phyloP scores from a whole-genome alignment of 768 basidiomycete genomes.

The Pleurotus ostreatus region DNA sequence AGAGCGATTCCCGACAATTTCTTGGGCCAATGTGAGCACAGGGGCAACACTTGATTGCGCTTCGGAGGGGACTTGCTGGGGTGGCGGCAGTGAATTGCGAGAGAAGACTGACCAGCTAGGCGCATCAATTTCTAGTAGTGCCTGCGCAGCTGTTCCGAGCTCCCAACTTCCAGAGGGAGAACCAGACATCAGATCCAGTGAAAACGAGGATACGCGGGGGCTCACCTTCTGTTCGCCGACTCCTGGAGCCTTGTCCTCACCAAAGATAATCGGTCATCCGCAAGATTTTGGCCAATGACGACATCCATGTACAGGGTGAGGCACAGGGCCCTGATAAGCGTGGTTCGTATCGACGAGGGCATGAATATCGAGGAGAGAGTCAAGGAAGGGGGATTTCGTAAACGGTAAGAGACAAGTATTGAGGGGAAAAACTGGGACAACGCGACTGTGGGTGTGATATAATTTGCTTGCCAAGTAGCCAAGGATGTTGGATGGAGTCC shows the following conservation, averaged over 20 bases:
- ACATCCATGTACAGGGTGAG: not conserved
- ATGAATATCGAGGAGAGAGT: not conserved
- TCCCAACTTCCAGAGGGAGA: conserved; percentile 39
- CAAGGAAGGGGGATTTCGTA: not conserved
- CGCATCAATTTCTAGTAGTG: conserved; percentile 42
- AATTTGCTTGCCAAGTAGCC: not conserved
- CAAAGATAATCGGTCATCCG: not conserved
- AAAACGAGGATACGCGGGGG: not conserved
- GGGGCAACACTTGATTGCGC: conserved; percentile 36
- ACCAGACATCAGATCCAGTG: not conserved
- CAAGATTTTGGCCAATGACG: conserved; percentile 1
- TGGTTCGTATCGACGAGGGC: not conserved
- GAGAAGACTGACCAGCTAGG: conserved; percentile 40
- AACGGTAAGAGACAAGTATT: not conserved
- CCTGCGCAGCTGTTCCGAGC: conserved; percentile 49
- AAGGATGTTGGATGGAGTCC: not conserved
- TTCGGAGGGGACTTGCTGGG: conserved; percentile 23
- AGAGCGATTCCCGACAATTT: conserved; percentile 45
- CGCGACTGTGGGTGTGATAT: not conserved
- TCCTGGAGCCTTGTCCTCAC: not conserved
- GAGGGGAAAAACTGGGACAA: no score
- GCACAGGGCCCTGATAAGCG: not conserved
- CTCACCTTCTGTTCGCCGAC: not conserved
- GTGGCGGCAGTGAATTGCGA: conserved; percentile 31
- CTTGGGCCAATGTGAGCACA: conserved; percentile 51